phyloP scores from a whole-genome alignment of 306 rosid genomes.

The Arachis hypogaea region DNA sequence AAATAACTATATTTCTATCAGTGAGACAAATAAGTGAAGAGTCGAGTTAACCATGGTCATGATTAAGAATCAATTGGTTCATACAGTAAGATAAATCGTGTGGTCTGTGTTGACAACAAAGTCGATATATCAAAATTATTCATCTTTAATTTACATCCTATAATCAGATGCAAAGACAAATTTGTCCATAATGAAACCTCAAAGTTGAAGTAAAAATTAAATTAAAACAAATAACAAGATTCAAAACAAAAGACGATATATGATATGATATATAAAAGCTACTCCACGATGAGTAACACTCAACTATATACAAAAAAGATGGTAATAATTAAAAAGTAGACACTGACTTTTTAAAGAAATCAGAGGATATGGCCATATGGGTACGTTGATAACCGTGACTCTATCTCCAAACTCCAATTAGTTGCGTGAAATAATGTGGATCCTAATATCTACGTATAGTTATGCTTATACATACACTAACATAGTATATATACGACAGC shows the following conservation, averaged over 20 bases:
- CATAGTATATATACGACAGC: constrained; percentile 6
- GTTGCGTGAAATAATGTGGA: constrained; percentile 37
- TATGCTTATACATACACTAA: not conserved
- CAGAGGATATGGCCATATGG: not conserved
- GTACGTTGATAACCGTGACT: constrained; percentile 27
- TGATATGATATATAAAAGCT: constrained; percentile 37
- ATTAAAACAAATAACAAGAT: constrained; percentile 27
- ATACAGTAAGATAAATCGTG: too few species aligned
- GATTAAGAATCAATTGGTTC: too few species aligned
- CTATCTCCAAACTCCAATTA: constrained; percentile 17
- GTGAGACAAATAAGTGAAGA: too few species aligned
- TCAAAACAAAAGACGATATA: constrained; percentile 24
- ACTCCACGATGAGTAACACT: constrained; percentile 48
- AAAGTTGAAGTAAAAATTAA: not conserved
- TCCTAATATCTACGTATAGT: constrained; percentile 29
- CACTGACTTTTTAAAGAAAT: constrained; percentile 35
- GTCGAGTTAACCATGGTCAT: too few species aligned
- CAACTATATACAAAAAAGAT: constrained; percentile 44
- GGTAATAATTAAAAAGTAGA: constrained; percentile 48
- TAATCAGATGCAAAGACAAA: not conserved
- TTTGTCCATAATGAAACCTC: not conserved
- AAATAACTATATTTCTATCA: too few species aligned
- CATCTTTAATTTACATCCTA: too few species aligned
- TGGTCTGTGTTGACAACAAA: too few species aligned
- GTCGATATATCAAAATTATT: too few species aligned